phyloP scores from a whole-genome alignment of 768 basidiomycete species.

The Serendipita sp. region DNA sequence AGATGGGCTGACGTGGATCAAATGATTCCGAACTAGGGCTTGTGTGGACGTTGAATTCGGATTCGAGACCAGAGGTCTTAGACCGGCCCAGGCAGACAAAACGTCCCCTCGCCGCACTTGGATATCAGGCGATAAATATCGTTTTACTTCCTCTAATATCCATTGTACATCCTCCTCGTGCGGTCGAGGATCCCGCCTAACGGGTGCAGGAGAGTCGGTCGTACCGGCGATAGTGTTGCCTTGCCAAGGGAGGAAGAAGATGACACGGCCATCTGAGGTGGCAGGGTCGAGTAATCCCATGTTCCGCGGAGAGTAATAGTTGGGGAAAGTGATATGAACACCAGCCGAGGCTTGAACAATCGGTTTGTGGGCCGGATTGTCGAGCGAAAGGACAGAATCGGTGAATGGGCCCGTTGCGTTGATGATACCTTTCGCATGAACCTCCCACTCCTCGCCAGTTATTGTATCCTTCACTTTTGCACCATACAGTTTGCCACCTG shows the following conservation, averaged over 20 bases:
- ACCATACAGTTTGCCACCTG: constrained; percentile 47
- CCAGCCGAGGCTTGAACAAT: constrained; percentile 91
- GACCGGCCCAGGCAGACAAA: constrained; percentile 84
- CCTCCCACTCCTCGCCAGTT: constrained; percentile 66
- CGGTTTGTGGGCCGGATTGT: constrained; percentile 57
- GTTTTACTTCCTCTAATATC: constrained; percentile 85
- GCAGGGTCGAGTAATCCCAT: constrained; percentile 95
- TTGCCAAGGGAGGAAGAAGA: constrained; percentile 99
- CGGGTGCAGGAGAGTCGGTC: constrained; percentile 68
- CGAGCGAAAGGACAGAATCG: constrained; percentile 71
- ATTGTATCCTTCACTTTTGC: constrained; percentile 68
- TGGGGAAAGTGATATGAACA: constrained; percentile 90
- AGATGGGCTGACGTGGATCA: constrained; percentile 67
- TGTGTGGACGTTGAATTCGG: constrained; percentile 47
- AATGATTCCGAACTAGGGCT: constrained; percentile 81
- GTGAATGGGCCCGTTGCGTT: constrained; percentile 95
- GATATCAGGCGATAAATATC: constrained; percentile 84
- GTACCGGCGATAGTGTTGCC: constrained; percentile 96
- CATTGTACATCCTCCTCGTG: constrained; percentile 91
- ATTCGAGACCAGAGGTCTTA: constrained; percentile 80
- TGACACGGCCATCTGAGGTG: constrained; percentile 91
- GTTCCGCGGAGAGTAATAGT: constrained; percentile 86
- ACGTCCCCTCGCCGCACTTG: constrained; percentile 90
- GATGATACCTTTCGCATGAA: constrained; percentile 82
- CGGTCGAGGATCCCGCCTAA: constrained; percentile 62